A percentile compares a stretch with the other conserved stretches of the same genome.
phyloP scores from a whole-genome alignment of 2,329 filamentous ascomycete genomes.

The Botrytis porri region DNA sequence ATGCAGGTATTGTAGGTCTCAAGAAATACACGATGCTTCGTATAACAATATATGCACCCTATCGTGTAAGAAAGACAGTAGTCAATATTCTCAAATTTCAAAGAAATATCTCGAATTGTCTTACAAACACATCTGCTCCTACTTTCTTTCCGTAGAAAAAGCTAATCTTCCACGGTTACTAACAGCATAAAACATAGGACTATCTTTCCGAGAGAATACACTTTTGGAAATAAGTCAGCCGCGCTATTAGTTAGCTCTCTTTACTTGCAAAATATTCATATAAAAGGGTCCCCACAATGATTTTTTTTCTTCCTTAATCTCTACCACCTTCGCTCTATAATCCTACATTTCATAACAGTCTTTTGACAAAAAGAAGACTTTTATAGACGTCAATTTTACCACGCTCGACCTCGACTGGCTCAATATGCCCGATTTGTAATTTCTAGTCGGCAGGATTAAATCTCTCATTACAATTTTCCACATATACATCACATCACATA shows the following conservation, averaged over 20 bases:
- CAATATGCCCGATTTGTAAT: no score
- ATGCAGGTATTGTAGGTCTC: background rate
- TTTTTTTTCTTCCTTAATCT: background rate
- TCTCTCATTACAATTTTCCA: background rate
- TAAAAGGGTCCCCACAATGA: background rate
- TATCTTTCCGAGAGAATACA: background rate
- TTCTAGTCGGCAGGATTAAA: background rate
- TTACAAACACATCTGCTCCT: background rate
- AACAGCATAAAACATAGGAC: background rate
- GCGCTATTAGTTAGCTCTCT: background rate
- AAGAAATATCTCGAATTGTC: background rate
- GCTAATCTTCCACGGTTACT: background rate
- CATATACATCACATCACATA: background rate
- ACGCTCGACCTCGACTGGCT: background rate
- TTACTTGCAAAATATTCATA: background rate
- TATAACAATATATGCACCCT: background rate
- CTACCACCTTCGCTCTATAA: background rate
- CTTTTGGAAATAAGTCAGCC: background rate
- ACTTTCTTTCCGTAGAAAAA: background rate
- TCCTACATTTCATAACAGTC: background rate
- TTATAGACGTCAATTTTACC: background rate
- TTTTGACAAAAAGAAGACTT: background rate
- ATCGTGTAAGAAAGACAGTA: background rate
- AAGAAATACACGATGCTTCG: background rate
- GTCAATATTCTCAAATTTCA: background rate